phyloP scores from a whole-genome alignment of 2,329 filamentous ascomycete species.

The Aschersonia sp. region DNA sequence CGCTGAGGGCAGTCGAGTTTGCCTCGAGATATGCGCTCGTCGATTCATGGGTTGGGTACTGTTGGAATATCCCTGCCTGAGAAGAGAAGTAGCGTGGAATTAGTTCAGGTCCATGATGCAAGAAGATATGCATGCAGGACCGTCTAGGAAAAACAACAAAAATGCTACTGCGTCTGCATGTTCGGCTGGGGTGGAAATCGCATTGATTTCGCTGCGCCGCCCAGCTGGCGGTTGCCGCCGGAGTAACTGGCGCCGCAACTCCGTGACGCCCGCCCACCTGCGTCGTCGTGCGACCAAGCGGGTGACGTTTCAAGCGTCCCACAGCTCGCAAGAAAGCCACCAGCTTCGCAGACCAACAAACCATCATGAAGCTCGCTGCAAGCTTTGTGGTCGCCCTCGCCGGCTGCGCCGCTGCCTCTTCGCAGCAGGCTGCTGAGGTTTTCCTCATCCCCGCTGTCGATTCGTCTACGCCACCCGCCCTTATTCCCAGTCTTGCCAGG shows the following conservation, averaged over 20 bases:
- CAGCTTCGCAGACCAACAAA: constrained; percentile 16
- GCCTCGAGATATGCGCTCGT: not conserved
- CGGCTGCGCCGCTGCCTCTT: constrained; percentile 16
- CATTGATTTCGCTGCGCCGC: too few species aligned
- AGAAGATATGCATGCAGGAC: too few species aligned
- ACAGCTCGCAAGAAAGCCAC: constrained; percentile 11
- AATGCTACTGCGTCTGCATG: too few species aligned
- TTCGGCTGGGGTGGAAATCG: too few species aligned
- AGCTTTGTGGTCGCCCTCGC: constrained; percentile 23
- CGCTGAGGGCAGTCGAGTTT: not conserved
- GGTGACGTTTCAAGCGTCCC: constrained; percentile 15
- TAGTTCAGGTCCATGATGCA: too few species aligned
- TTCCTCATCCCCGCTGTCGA: constrained; percentile 31
- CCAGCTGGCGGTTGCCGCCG: not conserved
- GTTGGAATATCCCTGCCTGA: too few species aligned
- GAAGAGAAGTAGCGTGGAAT: too few species aligned
- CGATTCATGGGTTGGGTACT: too few species aligned
- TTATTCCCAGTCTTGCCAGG: constrained; percentile 39
- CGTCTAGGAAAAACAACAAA: too few species aligned
- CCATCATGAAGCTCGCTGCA: constrained; percentile 27
- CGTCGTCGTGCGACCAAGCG: constrained; percentile 6
- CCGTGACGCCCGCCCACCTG: constrained; percentile 1
- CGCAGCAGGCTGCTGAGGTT: constrained; percentile 30
- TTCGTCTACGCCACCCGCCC: constrained; percentile 19
- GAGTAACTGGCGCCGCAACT: constrained; percentile 5